Percentiles rank a stretch among this genome's conserved stretches.
Evolutionary conservation across 352 stramenopile species (phyloP).

Genomic region (Phytophthora kernoviae): DNA sequence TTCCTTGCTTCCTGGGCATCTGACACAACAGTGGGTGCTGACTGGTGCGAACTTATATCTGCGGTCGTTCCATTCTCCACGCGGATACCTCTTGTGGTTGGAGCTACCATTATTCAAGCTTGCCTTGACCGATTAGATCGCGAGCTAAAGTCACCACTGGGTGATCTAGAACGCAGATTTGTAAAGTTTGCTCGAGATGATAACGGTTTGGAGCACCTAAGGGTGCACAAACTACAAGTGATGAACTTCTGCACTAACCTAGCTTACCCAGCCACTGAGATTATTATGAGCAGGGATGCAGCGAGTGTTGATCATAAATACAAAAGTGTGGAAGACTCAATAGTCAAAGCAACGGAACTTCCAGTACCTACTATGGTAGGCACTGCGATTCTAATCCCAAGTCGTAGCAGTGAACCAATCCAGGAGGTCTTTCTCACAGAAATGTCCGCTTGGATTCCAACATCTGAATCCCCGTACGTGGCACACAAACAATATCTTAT

Average conservation of each 20-base stretch:
- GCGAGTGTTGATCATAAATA: neutral
- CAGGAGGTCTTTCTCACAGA: conserved; percentile 41
- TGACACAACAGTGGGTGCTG: neutral
- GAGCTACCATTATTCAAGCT: conserved; percentile 8
- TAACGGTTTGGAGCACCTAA: conserved; percentile 21
- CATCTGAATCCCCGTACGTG: conserved; percentile 7
- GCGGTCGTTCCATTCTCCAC: conserved; percentile 7
- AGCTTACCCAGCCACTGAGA: neutral
- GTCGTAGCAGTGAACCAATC: conserved; percentile 21
- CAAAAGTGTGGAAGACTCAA: neutral
- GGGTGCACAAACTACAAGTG: conserved; percentile 6
- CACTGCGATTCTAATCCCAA: conserved; percentile 40
- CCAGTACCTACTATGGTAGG: conserved; percentile 3
- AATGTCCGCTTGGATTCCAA: conserved; percentile 13
- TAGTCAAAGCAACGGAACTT: neutral
- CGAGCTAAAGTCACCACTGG: conserved; percentile 9
- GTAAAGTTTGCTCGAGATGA: conserved; percentile 9
- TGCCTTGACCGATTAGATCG: conserved; percentile 18
- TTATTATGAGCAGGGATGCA: neutral
- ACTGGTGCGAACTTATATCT: conserved; percentile 18
- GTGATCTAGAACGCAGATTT: conserved; percentile 13
- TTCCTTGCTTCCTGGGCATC: conserved; percentile 13
- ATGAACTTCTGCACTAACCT: conserved; percentile 16
- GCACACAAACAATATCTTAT: conserved; percentile 21
- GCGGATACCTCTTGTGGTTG: conserved; percentile 1